Conservation (phyloP, 441 rosid genomes). For the Isatis lusitanica region DNA sequence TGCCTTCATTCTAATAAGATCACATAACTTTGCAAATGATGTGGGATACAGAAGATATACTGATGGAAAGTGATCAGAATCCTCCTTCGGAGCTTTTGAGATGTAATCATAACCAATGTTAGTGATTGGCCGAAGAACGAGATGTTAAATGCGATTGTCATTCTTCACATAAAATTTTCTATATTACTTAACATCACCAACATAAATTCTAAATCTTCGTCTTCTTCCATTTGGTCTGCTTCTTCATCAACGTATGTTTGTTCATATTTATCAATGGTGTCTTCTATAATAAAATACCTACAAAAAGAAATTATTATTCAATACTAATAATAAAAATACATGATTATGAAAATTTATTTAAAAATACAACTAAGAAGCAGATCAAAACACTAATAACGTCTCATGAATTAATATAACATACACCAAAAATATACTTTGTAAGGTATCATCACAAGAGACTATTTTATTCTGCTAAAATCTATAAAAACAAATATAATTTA, state of each 20-base stretch:
- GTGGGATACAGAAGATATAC: constrained; percentile 1
- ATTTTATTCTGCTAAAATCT: too few relatives aligned
- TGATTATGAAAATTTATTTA: too few relatives aligned
- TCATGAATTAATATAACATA: too few relatives aligned
- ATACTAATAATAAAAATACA: too few relatives aligned
- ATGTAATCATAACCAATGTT: background rate
- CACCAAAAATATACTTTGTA: too few relatives aligned
- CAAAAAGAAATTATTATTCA: background rate
- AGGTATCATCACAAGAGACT: too few relatives aligned
- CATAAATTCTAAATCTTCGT: background rate
- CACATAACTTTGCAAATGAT: background rate
- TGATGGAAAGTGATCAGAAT: background rate
- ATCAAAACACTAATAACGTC: too few relatives aligned
- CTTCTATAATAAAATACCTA: background rate
- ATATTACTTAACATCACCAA: background rate
- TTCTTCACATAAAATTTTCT: background rate
- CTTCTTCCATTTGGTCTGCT: background rate
- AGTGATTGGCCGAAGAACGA: background rate
- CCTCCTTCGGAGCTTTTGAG: background rate
- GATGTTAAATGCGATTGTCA: background rate
- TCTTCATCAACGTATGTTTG: background rate
- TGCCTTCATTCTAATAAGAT: background rate
- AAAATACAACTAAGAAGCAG: too few relatives aligned
- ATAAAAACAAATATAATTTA: too few relatives aligned
- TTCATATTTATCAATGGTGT: background rate